Evolutionary conservation across 352 stramenopile species (phyloP), one percentile per base, ranked within the genome.

Genomic region (Globisporangium nodosum): DNA sequence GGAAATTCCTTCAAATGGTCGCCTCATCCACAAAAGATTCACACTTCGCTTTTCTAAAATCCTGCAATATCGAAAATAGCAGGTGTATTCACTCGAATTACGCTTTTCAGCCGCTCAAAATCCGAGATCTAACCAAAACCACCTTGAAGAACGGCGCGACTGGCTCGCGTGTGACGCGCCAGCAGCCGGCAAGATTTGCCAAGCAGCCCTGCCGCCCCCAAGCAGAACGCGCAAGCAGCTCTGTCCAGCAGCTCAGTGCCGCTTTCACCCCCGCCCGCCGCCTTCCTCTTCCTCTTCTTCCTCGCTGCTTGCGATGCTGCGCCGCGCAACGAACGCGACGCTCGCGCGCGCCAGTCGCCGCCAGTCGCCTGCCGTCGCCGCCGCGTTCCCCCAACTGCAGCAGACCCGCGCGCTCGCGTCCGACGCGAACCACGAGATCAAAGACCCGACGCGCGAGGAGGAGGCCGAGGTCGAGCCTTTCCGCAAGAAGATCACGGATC

Each of bases 401-500:
- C 52, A 58, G 24, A 39, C n/a, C 58, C 70, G 67, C 30, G 55
- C 53, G 11, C 46, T 76, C 37, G 71, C 77, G 45, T 66, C 78
- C 33, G 65, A 74, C 53, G 63, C 77, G 50, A 72, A 71, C 40
- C 65, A 78, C 24, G 74, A 85, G 37, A 62, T 56, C 33, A 54
- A 71, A 60, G 57, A 66, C 30, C 61, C 31, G 55, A 66, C 53
- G 67, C 69, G 65, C 48, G 70, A 73, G 11, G 60, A 69, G 27
- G 59, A 63, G 50, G 64, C 64, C 18, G 72, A 81, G 50, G 55
- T 66, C 46, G 74, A 82, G 58, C 73, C 59, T 21, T 76, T 82
- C 45, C 66, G 76, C 58, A 76, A 73, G 65, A 79, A 84, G 49
- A 60, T 86, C 11, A 69, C 73, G 39, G 75, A 73, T 50, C 68